Percentiles rank a stretch among this genome's conserved stretches.
Evolutionary conservation across 495 filamentous ascomycete genomes (phyloP).

Genomic region (Darksidea phi): DNA sequence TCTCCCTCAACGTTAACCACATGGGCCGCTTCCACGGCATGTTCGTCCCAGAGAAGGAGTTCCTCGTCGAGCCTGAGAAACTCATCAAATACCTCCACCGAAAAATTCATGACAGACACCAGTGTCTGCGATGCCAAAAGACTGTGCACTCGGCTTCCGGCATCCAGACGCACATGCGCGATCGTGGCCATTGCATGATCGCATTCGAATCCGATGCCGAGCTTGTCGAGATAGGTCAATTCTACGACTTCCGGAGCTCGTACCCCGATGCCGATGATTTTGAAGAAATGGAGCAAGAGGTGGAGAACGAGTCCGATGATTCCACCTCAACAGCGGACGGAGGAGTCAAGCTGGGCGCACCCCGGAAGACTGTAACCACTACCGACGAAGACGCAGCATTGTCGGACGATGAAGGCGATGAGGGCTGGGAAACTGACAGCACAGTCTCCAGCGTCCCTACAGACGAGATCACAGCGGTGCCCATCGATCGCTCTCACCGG

Average conservation of each 20-base stretch:
- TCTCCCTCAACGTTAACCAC: slow-evolving; percentile 73
- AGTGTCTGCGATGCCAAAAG: slow-evolving; percentile 83
- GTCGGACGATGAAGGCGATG: slow-evolving; percentile 45
- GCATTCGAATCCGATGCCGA: slow-evolving; percentile 87
- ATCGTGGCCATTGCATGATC: slow-evolving; percentile 95
- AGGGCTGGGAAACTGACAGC: slow-evolving; percentile 92
- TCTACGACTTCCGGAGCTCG: slow-evolving; percentile 93
- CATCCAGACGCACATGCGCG: slow-evolving; percentile 91
- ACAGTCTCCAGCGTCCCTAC: slow-evolving; percentile 79
- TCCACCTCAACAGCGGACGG: slow-evolving; percentile 49
- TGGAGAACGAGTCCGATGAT: slow-evolving; percentile 52
- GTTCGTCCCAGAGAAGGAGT: slow-evolving; percentile 89
- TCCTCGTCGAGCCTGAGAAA: slow-evolving; percentile 76
- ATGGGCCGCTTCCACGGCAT: slow-evolving; percentile 93
- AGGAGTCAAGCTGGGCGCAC: slow-evolving; percentile 57
- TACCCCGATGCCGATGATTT: slow-evolving; percentile 73
- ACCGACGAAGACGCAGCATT: slow-evolving; percentile 16
- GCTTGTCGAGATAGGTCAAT: slow-evolving; percentile 93
- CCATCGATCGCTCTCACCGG: slow-evolving; percentile 60
- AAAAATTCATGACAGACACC: slow-evolving; percentile 72
- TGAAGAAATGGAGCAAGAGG: slow-evolving; percentile 22
- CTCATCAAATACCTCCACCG: slow-evolving; percentile 72
- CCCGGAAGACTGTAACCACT: slow-evolving; percentile 26
- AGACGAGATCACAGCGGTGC: slow-evolving; percentile 68
- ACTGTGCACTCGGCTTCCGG: slow-evolving; percentile 68